phyloP scores from a whole-genome alignment of 2,329 filamentous ascomycete species.

The Aureobasidium sp. region DNA sequence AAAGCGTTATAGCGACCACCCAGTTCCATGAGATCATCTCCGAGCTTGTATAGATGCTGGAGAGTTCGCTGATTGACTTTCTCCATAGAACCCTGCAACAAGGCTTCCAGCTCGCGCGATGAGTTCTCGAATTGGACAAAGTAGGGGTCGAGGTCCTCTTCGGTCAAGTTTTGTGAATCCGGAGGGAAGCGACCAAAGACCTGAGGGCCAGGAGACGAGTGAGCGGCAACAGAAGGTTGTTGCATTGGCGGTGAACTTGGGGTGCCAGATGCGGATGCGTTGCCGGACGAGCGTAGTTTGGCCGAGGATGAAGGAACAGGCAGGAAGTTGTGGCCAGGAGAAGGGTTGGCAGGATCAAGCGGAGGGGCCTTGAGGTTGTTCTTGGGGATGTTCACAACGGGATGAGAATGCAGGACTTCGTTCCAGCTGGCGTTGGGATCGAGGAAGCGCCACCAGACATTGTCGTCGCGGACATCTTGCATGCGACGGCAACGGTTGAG shows the following conservation, averaged over 20 bases:
- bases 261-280: constrained; percentile 40
- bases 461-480: constrained; percentile 85
- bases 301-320: constrained; percentile 79
- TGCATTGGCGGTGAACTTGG: constrained; percentile 46
- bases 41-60: constrained; percentile 73
- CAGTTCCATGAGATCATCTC: constrained; percentile 82
- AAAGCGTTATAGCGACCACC: constrained; percentile 97
- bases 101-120: constrained; percentile 80
- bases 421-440: constrained; percentile 98
- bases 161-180: constrained; percentile 64
- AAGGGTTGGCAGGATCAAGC: constrained; percentile 86
- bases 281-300: constrained; percentile 59
- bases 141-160: constrained; percentile 90
- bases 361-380: constrained; percentile 93
- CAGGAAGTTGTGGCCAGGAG: constrained; percentile 75
- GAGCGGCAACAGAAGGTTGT: constrained; percentile 46
- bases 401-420: constrained; percentile 90
- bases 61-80: constrained; percentile 89
- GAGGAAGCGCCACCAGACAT: constrained; percentile 95
- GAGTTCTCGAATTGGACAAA: constrained; percentile 90
- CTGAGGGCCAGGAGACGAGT: constrained; percentile 52
- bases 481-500: constrained; percentile 87
- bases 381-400: constrained; percentile 85
- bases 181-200: constrained; percentile 75
- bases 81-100: constrained; percentile 89